Percentiles rank a stretch among this genome's conserved stretches.
Conservation (phyloP, 2,329 filamentous ascomycete genomes). For the Paecilomyces dactylethromorphus region DNA sequence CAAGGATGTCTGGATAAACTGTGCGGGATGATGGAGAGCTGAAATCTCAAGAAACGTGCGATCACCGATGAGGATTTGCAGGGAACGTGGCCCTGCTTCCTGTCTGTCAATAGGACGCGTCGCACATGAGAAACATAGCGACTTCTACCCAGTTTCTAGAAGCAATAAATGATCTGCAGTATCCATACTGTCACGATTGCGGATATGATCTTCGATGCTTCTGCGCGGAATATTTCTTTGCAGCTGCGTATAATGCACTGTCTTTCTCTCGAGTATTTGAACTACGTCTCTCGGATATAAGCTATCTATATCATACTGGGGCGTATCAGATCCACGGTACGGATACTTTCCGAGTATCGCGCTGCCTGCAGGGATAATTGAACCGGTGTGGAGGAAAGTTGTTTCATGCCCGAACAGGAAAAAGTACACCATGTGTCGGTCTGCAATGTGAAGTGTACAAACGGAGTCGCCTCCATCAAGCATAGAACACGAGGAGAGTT, state of each 20-base stretch:
- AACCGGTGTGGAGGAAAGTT: no score
- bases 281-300: background rate
- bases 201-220: background rate
- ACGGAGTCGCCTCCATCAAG: background rate
- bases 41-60: background rate
- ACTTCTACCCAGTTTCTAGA: background rate
- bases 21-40: background rate
- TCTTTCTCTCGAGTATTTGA: background rate
- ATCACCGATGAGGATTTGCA: background rate
- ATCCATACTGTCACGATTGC: background rate
- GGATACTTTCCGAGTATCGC: no score
- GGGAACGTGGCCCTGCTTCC: background rate
- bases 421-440: background rate
- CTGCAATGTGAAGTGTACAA: background rate
- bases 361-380: no score
- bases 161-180: background rate
- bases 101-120: background rate
- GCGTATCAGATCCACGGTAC: no score
- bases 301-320: no score
- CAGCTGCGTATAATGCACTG: background rate
- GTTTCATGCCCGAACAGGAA: no score
- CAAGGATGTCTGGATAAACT: no score
- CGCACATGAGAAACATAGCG: background rate
- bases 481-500: background rate
- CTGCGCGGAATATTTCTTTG: background rate